Evolutionary conservation across 169 alveolate genomes (phyloP), one percentile per base, ranked within the genome.

Genomic region (Cryptosporidium andersoni): DNA sequence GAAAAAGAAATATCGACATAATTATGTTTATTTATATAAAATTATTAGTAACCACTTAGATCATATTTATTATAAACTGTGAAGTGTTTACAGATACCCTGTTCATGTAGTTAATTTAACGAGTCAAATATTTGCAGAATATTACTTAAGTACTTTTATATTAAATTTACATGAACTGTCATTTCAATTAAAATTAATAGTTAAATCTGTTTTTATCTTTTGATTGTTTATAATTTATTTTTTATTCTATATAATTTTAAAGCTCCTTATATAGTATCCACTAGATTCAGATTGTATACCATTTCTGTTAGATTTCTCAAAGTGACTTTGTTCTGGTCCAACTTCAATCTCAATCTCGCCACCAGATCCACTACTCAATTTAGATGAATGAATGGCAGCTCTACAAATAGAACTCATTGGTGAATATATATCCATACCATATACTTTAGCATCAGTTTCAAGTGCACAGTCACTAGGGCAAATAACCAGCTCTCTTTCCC

Each of bases 361-460:
- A 45, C 68, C 67, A 34, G 49, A 12, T 11, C 74, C 66, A 45
- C 68, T 9, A 39, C 64, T 47, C 25, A 74, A 60, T 25, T 74
- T 74, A 42, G 85, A 74, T 9, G 96, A 82, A 82, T 93, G 96
- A 45, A 94, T 88, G 11, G 97, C 97, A 11, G 97, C 96, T 66
- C 94, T 94, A 82, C 97, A 94, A 36, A 94, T 89, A 48, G 96
- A 82, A 58, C 96, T 91, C 58, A 90, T 90, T 48, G 97, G 95
- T 64, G 96, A 90, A 81, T 94, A 94, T 48, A 91, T 64, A 56
- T 91, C 93, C 80, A 93, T 74, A 12, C 93, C 94, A 53, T 81
- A 90, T 51, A 90, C 92, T 16, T 55, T 60, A 36, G 88, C 92
- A 5, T 74, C 88, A 25, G 80, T 51, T 49, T 85, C 91, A 6